Conservation (phyloP, 2,329 filamentous ascomycete genomes). For the Setomelanomma holmii region DNA sequence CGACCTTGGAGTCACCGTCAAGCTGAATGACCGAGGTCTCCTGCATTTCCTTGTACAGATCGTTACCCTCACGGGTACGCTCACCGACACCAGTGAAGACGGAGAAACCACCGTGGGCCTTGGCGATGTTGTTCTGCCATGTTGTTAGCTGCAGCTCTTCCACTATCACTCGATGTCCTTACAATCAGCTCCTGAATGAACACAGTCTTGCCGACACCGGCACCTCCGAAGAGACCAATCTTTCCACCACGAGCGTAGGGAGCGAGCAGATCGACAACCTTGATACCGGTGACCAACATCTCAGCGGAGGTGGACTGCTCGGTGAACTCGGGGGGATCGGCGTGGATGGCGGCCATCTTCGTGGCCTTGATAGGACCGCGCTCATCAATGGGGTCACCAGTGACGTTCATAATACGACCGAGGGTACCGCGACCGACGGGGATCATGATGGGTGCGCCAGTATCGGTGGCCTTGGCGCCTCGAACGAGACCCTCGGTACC, state of each 20-base stretch:
- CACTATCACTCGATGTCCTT: constrained; percentile 42
- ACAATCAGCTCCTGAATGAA: constrained; percentile 99
- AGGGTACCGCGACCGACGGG: constrained; percentile 93
- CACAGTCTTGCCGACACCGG: constrained; percentile 99
- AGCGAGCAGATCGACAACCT: constrained; percentile 98
- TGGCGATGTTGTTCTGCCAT: constrained; percentile 95
- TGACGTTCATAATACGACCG: constrained; percentile 99
- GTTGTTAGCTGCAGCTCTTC: constrained; percentile 30
- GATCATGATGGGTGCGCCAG: constrained; percentile 93
- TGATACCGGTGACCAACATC: constrained; percentile 98
- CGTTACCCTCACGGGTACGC: constrained; percentile 99
- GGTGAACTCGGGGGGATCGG: constrained; percentile 87
- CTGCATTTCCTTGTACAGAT: constrained; percentile 99
- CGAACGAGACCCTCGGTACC: constrained; percentile 99
- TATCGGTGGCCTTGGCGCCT: constrained; percentile 84
- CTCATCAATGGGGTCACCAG: constrained; percentile 99
- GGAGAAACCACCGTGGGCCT: constrained; percentile 99
- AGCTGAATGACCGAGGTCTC: constrained; percentile 99
- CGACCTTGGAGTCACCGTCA: constrained; percentile 99
- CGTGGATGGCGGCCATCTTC: constrained; percentile 90
- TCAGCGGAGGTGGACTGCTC: constrained; percentile 97
- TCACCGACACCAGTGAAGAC: constrained; percentile 99
- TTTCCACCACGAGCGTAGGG: constrained; percentile 99
- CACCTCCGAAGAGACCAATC: constrained; percentile 99
- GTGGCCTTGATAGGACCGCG: constrained; percentile 95